Percentiles rank a stretch among this genome's conserved stretches.
These are phyloP conservation scores for Leccinum sublutescens DNA, from an alignment of 768 basidiomycete genomes.

Conservation along the genomic window DNA sequence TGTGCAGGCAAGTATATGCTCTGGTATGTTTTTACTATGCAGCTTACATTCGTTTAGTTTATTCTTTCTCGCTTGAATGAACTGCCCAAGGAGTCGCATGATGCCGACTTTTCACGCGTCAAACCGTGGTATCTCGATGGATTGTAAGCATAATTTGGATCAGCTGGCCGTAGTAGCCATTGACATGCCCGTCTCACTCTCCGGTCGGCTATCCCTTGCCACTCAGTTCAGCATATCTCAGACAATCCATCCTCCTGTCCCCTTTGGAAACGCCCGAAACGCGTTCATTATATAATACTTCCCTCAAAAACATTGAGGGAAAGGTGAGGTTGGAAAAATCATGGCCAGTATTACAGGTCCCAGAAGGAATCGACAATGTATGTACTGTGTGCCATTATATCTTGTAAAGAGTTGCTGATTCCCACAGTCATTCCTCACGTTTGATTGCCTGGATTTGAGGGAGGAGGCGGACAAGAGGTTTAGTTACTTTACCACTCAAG, in stretches of 20 bases:
- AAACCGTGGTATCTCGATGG: conserved; percentile 98
- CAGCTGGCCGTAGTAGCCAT: conserved; percentile 68
- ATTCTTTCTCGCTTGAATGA: conserved; percentile 83
- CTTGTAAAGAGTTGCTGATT: neutral
- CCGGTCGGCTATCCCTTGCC: neutral
- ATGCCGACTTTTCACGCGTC: conserved; percentile 93
- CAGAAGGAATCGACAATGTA: conserved; percentile 82
- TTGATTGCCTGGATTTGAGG: conserved; percentile 66
- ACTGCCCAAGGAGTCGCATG: conserved; percentile 89
- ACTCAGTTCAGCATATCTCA: conserved; percentile 73
- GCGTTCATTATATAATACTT: conserved; percentile 71
- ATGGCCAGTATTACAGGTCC: conserved; percentile 77
- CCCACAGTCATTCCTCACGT: conserved; percentile 64
- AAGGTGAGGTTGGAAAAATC: conserved; percentile 67
- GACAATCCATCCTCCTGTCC: conserved; percentile 87
- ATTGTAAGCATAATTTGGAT: conserved; percentile 56
- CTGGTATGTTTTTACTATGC: neutral
- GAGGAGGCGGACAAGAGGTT: conserved; percentile 89
- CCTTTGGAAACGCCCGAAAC: conserved; percentile 89
- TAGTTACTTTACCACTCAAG: conserved; percentile 83
- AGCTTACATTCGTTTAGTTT: conserved; percentile 50
- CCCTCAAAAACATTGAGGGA: conserved; percentile 80
- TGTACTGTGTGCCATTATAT: conserved; percentile 19
- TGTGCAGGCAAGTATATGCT: conserved; percentile 61
- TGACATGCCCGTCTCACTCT: conserved; percentile 66